A percentile compares a stretch with the other conserved stretches of the same genome.
Evolutionary conservation across 78 protist species (phyloP).

Genomic region (Emiliania huxleyi): DNA sequence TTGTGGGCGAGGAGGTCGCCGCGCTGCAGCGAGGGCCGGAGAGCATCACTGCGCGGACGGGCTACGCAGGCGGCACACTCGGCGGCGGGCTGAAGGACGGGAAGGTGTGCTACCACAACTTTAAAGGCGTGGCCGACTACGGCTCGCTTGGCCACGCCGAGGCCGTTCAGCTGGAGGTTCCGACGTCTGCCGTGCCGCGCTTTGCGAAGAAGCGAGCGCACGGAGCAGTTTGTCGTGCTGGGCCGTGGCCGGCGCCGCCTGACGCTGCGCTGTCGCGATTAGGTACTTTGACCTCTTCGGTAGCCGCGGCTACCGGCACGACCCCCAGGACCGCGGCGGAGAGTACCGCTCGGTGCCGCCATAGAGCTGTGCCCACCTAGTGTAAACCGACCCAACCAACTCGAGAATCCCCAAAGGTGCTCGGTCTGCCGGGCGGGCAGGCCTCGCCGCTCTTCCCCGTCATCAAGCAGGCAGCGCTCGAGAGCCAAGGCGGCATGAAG

Average conservation of each 20-base stretch:
- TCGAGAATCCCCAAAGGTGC: no score
- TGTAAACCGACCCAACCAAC: no score
- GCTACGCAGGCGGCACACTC: background rate
- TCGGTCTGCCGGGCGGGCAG: background rate
- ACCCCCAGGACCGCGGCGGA: conserved; percentile 22
- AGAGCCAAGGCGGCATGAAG: background rate
- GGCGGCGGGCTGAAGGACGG: background rate
- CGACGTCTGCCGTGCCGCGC: background rate
- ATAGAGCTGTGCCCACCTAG: no score
- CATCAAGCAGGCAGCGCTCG: background rate
- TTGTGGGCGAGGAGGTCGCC: background rate
- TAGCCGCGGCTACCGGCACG: background rate
- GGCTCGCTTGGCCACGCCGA: conserved; percentile 16
- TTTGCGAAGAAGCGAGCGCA: background rate
- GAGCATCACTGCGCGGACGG: background rate
- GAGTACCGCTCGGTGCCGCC: background rate
- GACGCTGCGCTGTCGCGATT: no score
- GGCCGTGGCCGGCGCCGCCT: no score
- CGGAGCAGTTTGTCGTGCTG: no score
- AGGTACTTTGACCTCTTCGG: background rate
- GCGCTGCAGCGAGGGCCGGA: background rate
- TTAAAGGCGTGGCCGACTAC: background rate
- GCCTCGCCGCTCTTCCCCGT: background rate
- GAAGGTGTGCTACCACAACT: background rate
- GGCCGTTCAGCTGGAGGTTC: background rate